Evolutionary conservation across 208 protist genomes (phyloP).

Genomic region (Leishmania martiniquensis): DNA sequence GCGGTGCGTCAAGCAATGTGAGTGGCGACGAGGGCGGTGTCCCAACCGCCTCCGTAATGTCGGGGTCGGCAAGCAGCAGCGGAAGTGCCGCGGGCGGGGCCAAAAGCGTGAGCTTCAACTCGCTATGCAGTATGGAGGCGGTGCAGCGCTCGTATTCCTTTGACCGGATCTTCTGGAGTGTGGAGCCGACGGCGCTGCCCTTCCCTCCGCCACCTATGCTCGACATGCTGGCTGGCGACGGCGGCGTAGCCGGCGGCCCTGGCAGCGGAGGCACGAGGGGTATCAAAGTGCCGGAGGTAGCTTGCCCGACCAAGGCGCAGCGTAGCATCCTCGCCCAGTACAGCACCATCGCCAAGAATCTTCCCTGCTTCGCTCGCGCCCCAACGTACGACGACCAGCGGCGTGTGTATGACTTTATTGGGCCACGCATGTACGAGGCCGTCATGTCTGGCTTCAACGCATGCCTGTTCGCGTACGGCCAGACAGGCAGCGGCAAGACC

Average conservation of each 20-base stretch:
- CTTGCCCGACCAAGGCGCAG: slow-evolving; percentile 7
- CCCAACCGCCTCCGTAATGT: background rate
- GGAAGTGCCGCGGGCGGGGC: slow-evolving; percentile 9
- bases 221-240: slow-evolving; percentile 8
- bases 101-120: background rate
- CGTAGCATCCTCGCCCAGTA: slow-evolving; percentile 12
- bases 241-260: background rate
- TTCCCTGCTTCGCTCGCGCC: slow-evolving; percentile 55
- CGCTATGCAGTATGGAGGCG: background rate
- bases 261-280: background rate
- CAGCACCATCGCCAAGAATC: slow-evolving; percentile 16
- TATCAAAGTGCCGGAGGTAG: slow-evolving; percentile 6
- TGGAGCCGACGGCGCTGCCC: slow-evolving; percentile 52
- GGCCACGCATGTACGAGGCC: slow-evolving; percentile 67
- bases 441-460: slow-evolving; percentile 89
- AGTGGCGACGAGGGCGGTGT: background rate
- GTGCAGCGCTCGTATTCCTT: slow-evolving; percentile 67
- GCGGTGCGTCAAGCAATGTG: background rate
- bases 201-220: slow-evolving; percentile 23
- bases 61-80: background rate
- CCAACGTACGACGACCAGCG: slow-evolving; percentile 72
- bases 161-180: slow-evolving; percentile 81
- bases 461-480: slow-evolving; percentile 92
- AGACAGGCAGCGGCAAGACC: slow-evolving; percentile 92
- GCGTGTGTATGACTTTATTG: slow-evolving; percentile 79